Base-by-base conservation (phyloP, 2,329 filamentous ascomycete species). In the Fusarium agapanthi region DNA sequence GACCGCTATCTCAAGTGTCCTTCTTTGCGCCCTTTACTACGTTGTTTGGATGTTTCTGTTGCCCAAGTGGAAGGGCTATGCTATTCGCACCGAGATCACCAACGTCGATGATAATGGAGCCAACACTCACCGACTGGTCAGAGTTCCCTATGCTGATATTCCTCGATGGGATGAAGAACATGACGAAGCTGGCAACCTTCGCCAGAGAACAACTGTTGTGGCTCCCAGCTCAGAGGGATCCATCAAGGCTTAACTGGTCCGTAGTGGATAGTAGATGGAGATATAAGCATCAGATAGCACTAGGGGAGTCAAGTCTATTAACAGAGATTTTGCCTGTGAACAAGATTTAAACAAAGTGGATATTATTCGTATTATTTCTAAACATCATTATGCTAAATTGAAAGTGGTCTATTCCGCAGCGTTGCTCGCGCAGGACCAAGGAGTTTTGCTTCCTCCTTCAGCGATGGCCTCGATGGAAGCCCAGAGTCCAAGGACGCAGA, bases 81-180 rank as follows among this genome's bases (percentile, higher is more conserved):
- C 80, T 13, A 85, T 91, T 44, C 84, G 89, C 2, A 86, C 90
- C 20, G 86, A 90, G 35, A 78, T 90, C 5, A 61, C 90, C 2
- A 78, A 83, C 0, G 79, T 90, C 12, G 73, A 75, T 12, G 66
- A 73, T 51, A 81, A 82, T 10, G 83, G 82, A 8, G 80, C 84
- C 3, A 83, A 81, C 26, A 82, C 83, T 3, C 84, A 87, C 68
- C 79, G 81, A 1, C 73, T 92, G 9, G 82, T 90, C 18, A 88
- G 87, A 68, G 83, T 92, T 3, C 87, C 88, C 0, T 73, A 85
- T 3, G 78, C 74, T 0, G 83, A 90, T 14, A 43, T 92, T 12
- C 81, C 79, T 0, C 78, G 76, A n/a, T 92, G 90, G 90, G 89
- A 91, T 76, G 82, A 80, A 3, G 82, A 83, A 13, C 89, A 91